Base-by-base conservation (phyloP, 306 rosid species). In the Malus orientalis region DNA sequence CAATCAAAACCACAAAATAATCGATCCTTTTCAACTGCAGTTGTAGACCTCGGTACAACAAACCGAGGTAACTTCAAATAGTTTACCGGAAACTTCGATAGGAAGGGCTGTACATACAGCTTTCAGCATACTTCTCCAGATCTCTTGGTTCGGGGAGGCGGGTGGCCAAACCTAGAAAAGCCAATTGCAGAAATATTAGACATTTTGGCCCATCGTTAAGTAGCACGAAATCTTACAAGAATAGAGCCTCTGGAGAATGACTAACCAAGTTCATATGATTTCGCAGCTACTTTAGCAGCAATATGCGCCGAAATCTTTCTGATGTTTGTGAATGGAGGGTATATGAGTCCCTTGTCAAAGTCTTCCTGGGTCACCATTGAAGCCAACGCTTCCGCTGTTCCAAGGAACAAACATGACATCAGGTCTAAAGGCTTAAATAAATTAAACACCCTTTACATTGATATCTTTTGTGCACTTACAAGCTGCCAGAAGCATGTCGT, bases 381-480 rank as follows among this genome's bases (percentile, higher is more conserved):
- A 40, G 97, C 97, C 86, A 95, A 85, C 38, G 97, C 97, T 76
- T 95, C 99, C 69, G 99, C 99, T 95, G 92, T 79, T 84, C 76
- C 86, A 78, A 71, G 68, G 45, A 78, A 86, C 42, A 42, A 15
- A 69, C 67, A 75, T 53, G 62, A 65, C 32, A 49, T 71, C 61
- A 66, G 19, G 76, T 67, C 12, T 55, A 22, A 40, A 15, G 25
- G 7, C 29, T 49, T 19, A 19, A 42, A 76, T 19, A 67, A 60
- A 38, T 44, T 10, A 4, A 23, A 25, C 61, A 42, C 69, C 32
- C 38, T 42, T 45, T 12, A 44, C 11, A 27, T 8, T 45, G 16
- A 45, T 45, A 61, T 44, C 40, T 74, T 61, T 59, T 58, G 76
- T 75, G 71, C 70, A 85, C 98, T 92, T 90, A 95, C 98, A 84